These are phyloP conservation scores for Begonia loranthoides DNA, from an alignment of 306 rosid genomes.

Conservation along the genomic window DNA sequence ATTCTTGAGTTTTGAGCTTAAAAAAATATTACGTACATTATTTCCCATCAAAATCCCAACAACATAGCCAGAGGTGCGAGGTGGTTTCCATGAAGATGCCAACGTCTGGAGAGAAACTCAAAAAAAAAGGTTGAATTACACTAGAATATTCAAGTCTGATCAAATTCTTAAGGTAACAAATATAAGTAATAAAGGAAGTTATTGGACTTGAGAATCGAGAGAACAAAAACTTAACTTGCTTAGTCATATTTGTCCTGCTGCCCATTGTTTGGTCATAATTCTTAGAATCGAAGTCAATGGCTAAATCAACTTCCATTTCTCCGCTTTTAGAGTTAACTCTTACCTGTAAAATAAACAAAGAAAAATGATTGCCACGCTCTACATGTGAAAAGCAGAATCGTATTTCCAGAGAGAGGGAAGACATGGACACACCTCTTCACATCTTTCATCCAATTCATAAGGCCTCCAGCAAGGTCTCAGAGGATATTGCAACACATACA, in stretches of 20 bases:
- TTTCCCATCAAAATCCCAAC: conserved; percentile 68
- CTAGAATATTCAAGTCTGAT: too few species aligned
- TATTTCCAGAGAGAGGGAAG: conserved; percentile 5
- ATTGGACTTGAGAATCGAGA: too few species aligned
- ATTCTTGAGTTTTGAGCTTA: too few species aligned
- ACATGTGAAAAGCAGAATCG: conserved; percentile 1
- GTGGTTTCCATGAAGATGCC: conserved; percentile 53
- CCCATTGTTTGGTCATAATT: conserved; percentile 42
- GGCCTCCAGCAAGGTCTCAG: conserved; percentile 83
- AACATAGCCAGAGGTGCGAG: conserved; percentile 41
- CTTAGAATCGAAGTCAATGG: conserved; percentile 37
- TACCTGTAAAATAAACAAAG: conserved; percentile 25
- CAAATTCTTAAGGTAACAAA: too few species aligned
- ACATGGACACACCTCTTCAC: conserved; percentile 45
- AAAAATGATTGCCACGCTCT: too few species aligned
- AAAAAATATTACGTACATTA: conserved; percentile 31
- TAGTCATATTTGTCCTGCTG: conserved; percentile 24
- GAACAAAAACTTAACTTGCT: conserved; percentile 36
- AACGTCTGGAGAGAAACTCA: conserved; percentile 47
- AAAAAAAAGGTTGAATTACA: conserved; percentile 1
- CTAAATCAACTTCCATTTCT: conserved; percentile 58
- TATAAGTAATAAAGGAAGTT: too few species aligned
- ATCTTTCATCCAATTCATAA: conserved; percentile 55
- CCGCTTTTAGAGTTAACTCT: conserved; percentile 47
- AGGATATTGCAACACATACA: conserved; percentile 79